Percentiles rank a stretch among this genome's conserved stretches.
Evolutionary conservation across 768 basidiomycete species (phyloP).

Genomic region (Crassisporium funariophilum): DNA sequence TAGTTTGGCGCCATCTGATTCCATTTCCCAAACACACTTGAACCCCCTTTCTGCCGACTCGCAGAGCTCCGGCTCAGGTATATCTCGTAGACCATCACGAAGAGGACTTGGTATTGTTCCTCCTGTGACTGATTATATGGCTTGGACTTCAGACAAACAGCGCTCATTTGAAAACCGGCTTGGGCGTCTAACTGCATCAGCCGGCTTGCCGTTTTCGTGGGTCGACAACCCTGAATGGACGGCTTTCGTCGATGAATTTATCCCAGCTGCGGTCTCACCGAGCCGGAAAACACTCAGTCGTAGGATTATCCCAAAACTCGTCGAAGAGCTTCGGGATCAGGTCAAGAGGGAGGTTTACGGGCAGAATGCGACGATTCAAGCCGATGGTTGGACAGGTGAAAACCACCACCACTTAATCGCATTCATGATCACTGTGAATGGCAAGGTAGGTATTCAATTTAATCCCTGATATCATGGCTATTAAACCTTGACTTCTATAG

Average conservation of each 20-base stretch:
- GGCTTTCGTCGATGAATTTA: constrained; percentile 28
- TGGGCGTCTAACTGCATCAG: too few relatives aligned
- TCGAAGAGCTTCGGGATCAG: constrained; percentile 10
- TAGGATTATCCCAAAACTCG: constrained; percentile 23
- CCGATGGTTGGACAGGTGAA: constrained; percentile 40
- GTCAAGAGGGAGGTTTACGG: constrained; percentile 10
- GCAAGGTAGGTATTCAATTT: constrained; percentile 18
- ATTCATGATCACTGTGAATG: constrained; percentile 31
- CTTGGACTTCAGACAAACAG: too few relatives aligned
- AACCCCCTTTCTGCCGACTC: too few relatives aligned
- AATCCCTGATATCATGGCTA: constrained; percentile 1
- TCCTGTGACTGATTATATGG: too few relatives aligned
- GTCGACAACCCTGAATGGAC: constrained; percentile 36
- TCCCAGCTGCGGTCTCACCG: constrained; percentile 26
- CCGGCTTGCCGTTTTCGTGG: too few relatives aligned
- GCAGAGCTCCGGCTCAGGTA: too few relatives aligned
- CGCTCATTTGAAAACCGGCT: too few relatives aligned
- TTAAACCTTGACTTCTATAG: constrained; percentile 13
- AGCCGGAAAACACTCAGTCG: constrained; percentile 25
- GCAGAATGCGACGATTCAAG: constrained; percentile 26
- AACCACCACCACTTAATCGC: constrained; percentile 36
- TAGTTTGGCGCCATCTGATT: too few relatives aligned
- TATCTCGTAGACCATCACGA: too few relatives aligned
- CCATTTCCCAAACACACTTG: too few relatives aligned
- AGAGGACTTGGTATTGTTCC: too few relatives aligned